These are phyloP conservation scores for Ogataea methanolica DNA, from an alignment of 805 yeast genomes.

Conservation along the genomic window DNA sequence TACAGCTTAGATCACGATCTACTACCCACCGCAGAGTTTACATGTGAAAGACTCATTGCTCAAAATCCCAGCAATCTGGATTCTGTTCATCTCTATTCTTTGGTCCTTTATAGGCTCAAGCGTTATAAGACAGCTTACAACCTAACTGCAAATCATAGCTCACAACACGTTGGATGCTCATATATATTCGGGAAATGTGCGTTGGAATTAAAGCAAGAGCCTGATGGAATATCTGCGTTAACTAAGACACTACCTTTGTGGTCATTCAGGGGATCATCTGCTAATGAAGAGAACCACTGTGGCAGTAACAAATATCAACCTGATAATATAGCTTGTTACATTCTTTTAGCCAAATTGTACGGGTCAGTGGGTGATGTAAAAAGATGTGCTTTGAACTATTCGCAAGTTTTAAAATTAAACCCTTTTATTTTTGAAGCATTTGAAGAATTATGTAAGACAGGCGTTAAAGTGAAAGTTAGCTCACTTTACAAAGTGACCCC, in stretches of 20 bases:
- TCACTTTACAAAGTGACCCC: slow-evolving; percentile 39
- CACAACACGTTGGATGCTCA: slow-evolving; percentile 66
- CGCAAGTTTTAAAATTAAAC: slow-evolving; percentile 65
- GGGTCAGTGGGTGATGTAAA: slow-evolving; percentile 52
- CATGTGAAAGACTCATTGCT: slow-evolving; percentile 76
- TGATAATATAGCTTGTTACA: slow-evolving; percentile 64
- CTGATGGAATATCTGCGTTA: slow-evolving; percentile 58
- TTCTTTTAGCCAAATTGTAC: slow-evolving; percentile 67
- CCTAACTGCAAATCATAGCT: slow-evolving; percentile 34
- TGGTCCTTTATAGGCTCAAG: slow-evolving; percentile 55
- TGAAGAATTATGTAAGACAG: slow-evolving; percentile 66
- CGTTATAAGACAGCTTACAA: slow-evolving; percentile 62
- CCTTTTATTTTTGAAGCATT: slow-evolving; percentile 87
- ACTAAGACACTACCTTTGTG: slow-evolving; percentile 34
- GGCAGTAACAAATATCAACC: slow-evolving; percentile 37
- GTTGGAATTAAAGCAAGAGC: slow-evolving; percentile 45
- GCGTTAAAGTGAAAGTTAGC: slow-evolving; percentile 62
- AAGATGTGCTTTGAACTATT: slow-evolving; percentile 62
- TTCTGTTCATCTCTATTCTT: slow-evolving; percentile 64
- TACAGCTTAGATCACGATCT: slow-evolving; percentile 71
- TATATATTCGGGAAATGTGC: slow-evolving; percentile 72
- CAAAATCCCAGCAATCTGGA: slow-evolving; percentile 51
- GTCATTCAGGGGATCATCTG: slow-evolving; percentile 17
- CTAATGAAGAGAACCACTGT: not conserved
- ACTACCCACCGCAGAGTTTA: slow-evolving; percentile 73